Conservation (phyloP, 768 basidiomycete genomes). For the Lyophyllum decastes region DNA sequence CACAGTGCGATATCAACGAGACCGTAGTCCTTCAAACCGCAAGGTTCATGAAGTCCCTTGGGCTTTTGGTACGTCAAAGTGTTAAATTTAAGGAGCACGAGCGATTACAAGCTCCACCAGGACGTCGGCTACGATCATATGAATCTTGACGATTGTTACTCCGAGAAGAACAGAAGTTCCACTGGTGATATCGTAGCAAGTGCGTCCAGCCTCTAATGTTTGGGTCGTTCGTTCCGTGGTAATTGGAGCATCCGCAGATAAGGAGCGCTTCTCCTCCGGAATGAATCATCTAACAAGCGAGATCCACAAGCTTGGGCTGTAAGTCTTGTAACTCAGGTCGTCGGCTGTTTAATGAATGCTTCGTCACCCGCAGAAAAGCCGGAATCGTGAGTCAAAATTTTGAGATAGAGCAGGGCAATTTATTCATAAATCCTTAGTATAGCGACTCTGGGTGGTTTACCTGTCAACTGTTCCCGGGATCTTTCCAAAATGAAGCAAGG, state of each 20-base stretch:
- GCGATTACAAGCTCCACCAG: slow-evolving; percentile 25
- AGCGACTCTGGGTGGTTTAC: slow-evolving; percentile 72
- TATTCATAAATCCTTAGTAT: slow-evolving; percentile 33
- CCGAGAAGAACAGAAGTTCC: slow-evolving; percentile 54
- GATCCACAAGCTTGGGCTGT: slow-evolving; percentile 63
- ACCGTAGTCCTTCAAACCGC: slow-evolving; percentile 53
- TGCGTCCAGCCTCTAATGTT: slow-evolving; percentile 22
- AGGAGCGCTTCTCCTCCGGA: slow-evolving; percentile 53
- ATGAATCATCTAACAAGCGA: slow-evolving; percentile 57
- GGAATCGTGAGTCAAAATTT: slow-evolving; percentile 36
- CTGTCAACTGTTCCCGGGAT: slow-evolving; percentile 67
- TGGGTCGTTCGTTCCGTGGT: not conserved
- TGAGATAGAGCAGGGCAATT: not conserved
- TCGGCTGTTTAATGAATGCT: not conserved
- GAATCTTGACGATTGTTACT: slow-evolving; percentile 70
- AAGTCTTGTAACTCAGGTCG: slow-evolving; percentile 3
- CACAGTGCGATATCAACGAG: slow-evolving; percentile 62
- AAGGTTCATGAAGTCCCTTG: slow-evolving; percentile 52
- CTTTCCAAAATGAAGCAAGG: slow-evolving; percentile 53
- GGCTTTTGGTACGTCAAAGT: slow-evolving; percentile 44
- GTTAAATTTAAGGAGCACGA: not conserved
- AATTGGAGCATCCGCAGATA: not conserved
- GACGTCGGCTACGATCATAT: slow-evolving; percentile 60
- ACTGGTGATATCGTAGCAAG: slow-evolving; percentile 56
- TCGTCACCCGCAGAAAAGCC: slow-evolving; percentile 32